These are phyloP conservation scores for Saccharomyces jurei DNA, from an alignment of 805 yeast genomes.

Conservation along the genomic window DNA sequence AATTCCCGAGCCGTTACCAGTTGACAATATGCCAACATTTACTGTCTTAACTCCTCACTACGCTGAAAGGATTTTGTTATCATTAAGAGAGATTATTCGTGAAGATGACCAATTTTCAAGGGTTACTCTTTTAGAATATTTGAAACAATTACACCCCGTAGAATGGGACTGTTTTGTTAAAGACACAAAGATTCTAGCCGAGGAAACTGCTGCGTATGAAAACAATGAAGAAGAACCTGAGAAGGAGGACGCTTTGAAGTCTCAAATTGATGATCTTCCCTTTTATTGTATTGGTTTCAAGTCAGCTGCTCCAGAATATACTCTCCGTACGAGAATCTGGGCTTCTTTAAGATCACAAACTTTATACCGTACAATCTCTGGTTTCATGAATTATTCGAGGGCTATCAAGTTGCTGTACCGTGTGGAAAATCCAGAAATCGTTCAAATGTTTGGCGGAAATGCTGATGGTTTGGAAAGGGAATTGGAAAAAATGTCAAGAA, in stretches of 20 bases:
- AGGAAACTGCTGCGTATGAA: slow-evolving; percentile 75
- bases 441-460: slow-evolving; percentile 96
- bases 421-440: slow-evolving; percentile 90
- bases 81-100: slow-evolving; percentile 88
- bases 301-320: slow-evolving; percentile 93
- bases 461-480: slow-evolving; percentile 94
- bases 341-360: slow-evolving; percentile 97
- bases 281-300: slow-evolving; percentile 95
- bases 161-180: slow-evolving; percentile 98
- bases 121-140: slow-evolving; percentile 85
- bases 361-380: slow-evolving; percentile 90
- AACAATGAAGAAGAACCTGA: slow-evolving; percentile 37
- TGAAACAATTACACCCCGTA: slow-evolving; percentile 89
- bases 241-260: slow-evolving; percentile 60
- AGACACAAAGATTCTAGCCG: slow-evolving; percentile 91
- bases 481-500: slow-evolving; percentile 77
- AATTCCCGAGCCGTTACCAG: slow-evolving; percentile 95
- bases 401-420: slow-evolving; percentile 89
- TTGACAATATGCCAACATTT: slow-evolving; percentile 98
- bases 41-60: slow-evolving; percentile 95
- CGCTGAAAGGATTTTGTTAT: slow-evolving; percentile 83
- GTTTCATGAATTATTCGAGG: slow-evolving; percentile 96
- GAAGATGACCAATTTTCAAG: slow-evolving; percentile 96
- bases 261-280: slow-evolving; percentile 83
- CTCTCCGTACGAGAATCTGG: slow-evolving; percentile 95